phyloP scores from a whole-genome alignment of 192 early-diverging fungal species.

The Backusella mclennaniae region DNA sequence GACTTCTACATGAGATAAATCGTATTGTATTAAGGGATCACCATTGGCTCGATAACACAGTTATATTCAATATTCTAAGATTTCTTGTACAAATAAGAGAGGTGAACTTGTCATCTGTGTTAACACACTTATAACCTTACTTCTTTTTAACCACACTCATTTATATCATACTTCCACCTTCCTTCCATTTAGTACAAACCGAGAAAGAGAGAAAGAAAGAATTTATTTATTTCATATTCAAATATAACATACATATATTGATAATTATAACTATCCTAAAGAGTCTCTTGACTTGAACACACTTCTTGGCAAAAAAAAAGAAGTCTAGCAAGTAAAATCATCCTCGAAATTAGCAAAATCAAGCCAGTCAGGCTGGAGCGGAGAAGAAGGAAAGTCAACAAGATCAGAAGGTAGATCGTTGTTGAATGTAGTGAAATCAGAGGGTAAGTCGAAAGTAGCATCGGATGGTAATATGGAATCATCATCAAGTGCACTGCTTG shows the following conservation, averaged over 20 bases:
- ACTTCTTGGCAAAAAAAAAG: background rate
- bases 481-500: background rate
- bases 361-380: background rate
- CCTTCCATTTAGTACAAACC: background rate
- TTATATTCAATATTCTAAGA: too few species aligned
- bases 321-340: conserved; percentile 4
- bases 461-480: background rate
- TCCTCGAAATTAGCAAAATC: conserved; percentile 9
- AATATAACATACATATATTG: background rate
- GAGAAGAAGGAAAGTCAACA: background rate
- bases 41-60: too few species aligned
- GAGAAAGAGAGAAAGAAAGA: background rate
- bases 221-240: background rate
- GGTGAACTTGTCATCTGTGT: too few species aligned
- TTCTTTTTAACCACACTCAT: too few species aligned
- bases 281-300: background rate
- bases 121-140: too few species aligned
- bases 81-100: too few species aligned
- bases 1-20: too few species aligned
- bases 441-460: background rate
- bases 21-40: too few species aligned
- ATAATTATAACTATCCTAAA: background rate
- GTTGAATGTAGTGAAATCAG: background rate
- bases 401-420: background rate
- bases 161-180: too few species aligned